Evolutionary conservation across 163 green algal species (phyloP), one percentile per base, ranked within the genome.

Genomic region (Volvox carteri): DNA sequence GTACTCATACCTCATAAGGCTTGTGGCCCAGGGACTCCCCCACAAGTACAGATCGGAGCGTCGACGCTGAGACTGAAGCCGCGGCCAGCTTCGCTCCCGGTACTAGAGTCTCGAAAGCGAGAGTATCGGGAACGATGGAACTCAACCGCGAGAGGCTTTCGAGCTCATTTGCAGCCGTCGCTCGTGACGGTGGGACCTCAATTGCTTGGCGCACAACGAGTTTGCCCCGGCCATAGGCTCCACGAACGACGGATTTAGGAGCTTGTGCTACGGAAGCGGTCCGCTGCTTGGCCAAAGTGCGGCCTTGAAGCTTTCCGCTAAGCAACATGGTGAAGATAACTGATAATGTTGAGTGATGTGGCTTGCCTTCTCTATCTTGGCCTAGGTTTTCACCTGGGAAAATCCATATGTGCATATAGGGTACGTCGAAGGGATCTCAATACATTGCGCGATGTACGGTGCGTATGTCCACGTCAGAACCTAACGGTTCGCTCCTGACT

Each of bases 1-100:
- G n/a, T n/a, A n/a, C n/a, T n/a, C n/a, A n/a, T 25, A 54, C 84
- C 84, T 89, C 54, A 46, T 74, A 84, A 18, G 84, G 84, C 72
- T 89, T 84, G 39, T 84, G 72, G 52, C 84, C 84, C 7, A 77
- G 41, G 1, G 54, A 78, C 18, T 67, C n/a, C 4, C 41, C 42
- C 16, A 68, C 3, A 9, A 84, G 41, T 14, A 81, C 39, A 30
- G 52, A 77, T n/a, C 72, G 70, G 18, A 89, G 41, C 2, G 56
- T 76, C 35, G 39, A 21, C 1, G 54, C 39, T 0, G 41, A 67
- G 1, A 89, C 84, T 4, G 54, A 76, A 0, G 54, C 84, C 0
- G 84, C 84, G 0, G 84, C 84, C 41, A 89, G 8, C 16, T 58
- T 52, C 28, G 84, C 72, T 18, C 84, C 84, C 0, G 84, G 72